phyloP scores from a whole-genome alignment of 164 flowering plant species.

The Santalum album region DNA sequence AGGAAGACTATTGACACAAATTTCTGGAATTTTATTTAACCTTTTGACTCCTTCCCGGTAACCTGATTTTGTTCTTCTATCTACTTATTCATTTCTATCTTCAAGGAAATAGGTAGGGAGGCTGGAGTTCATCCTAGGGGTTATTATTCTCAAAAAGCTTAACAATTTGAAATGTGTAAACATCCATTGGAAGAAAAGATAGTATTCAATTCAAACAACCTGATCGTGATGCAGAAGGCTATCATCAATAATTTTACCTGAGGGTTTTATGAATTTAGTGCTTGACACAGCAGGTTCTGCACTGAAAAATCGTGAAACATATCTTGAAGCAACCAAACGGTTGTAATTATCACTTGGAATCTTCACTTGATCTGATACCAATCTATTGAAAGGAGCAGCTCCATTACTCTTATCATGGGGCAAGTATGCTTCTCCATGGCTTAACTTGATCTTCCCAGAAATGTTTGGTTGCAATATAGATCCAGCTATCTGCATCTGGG shows the following conservation, averaged over 20 bases:
- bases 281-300: conserved; percentile 51
- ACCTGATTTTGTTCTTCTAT: too few relatives aligned
- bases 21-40: too few relatives aligned
- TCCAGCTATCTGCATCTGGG: conserved; percentile 82
- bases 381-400: conserved; percentile 51
- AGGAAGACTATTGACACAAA: too few relatives aligned
- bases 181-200: too few relatives aligned
- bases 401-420: conserved; percentile 95
- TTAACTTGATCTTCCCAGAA: conserved; percentile 84
- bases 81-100: too few relatives aligned
- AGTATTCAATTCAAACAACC: too few relatives aligned
- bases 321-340: conserved; percentile 60
- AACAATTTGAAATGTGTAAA: too few relatives aligned
- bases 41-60: too few relatives aligned
- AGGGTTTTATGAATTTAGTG: conserved; percentile 40
- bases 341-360: conserved; percentile 40
- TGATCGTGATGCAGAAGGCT: too few relatives aligned
- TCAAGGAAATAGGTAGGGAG: too few relatives aligned
- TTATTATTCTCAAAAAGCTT: too few relatives aligned
- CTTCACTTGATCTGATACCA: conserved; percentile 46
- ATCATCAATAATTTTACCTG: conserved; percentile 33
- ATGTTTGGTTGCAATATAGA: conserved; percentile 93
- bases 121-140: too few relatives aligned
- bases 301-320: conserved; percentile 70
- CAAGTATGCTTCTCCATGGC: conserved; percentile 96